Base-by-base conservation (phyloP, 192 early-diverging fungal genomes). In the Entomortierella lignicola region DNA sequence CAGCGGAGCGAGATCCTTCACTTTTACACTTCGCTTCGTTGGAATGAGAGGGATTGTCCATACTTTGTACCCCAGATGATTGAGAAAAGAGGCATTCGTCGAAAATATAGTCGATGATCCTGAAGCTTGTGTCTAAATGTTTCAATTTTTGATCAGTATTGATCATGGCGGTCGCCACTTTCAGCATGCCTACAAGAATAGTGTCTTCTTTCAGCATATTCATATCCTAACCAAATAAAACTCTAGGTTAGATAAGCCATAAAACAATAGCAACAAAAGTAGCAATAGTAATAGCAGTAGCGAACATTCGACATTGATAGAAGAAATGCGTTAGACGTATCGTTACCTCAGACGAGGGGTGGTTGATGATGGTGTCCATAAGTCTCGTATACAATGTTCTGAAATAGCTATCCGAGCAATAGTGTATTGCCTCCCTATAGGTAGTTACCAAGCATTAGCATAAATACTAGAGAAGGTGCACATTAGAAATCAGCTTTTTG, bases 11-110 rank as follows among this genome's bases (percentile, higher is more conserved):
- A 17, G 83, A 81, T 31, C 47, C 81, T 11, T 73, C 73, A 53
- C 77, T 66, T 60, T 80, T 71, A 50, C 83, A 85, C 30, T 85
- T 85, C 20, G 61, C 61, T 21, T 30, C 31, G 20, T 2, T 42
- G 20, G 67, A 44, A 21, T 21, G 51, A 31, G 20, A 18, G 8
- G 50, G 47, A 2, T 34, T 37, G 0, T 59, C 50, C 4, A 26
- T 25, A 21, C 13, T 26, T 7, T 60, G 39, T 43, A 8, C 39
- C 20, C 20, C 48, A 7, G 55, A 8, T 30, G 32, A 39, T 18
- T 52, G 55, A 1, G 75, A 65, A 23, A 85, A 85, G 15, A 85
- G 60, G 48, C 83, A 85, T 21, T 82, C 81, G 37, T 85, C 58
- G 60, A 85, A 82, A 27, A 85, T 67, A 58, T 80, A 72, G 51